Percentiles rank a stretch among this genome's conserved stretches.
These are phyloP conservation scores for Cyberlindnera bimundalis DNA, from an alignment of 805 yeast species.

Conservation along the genomic window DNA sequence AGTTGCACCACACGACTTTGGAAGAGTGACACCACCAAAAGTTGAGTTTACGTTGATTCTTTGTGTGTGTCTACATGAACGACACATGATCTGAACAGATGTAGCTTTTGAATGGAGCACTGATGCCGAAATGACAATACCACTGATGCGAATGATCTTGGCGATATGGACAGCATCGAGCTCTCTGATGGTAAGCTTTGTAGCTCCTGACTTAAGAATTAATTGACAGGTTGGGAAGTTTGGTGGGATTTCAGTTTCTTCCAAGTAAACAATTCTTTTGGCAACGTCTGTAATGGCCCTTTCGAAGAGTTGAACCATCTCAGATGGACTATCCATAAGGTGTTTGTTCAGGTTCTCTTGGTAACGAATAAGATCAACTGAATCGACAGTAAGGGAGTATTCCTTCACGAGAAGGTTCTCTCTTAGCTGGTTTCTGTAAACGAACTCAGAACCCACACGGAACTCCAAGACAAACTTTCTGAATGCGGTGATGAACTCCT, in stretches of 20 bases:
- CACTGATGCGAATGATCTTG: constrained; percentile 85
- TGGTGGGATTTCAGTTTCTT: constrained; percentile 44
- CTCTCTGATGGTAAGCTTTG: constrained; percentile 70
- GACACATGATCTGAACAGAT: constrained; percentile 76
- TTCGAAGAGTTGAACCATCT: constrained; percentile 83
- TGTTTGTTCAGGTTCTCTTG: constrained; percentile 87
- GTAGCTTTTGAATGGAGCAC: constrained; percentile 88
- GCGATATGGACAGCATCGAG: constrained; percentile 85
- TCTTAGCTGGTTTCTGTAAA: constrained; percentile 87
- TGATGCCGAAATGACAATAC: constrained; percentile 89
- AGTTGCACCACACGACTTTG: constrained; percentile 61
- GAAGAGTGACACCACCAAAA: constrained; percentile 67
- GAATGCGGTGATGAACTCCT: constrained; percentile 74
- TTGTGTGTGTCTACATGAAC: constrained; percentile 80
- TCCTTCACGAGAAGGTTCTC: constrained; percentile 79
- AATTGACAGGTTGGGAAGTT: constrained; percentile 82
- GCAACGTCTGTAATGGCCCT: constrained; percentile 84
- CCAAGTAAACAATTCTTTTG: constrained; percentile 49
- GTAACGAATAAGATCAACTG: constrained; percentile 82
- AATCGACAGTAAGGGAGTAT: constrained; percentile 68
- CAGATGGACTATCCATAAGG: constrained; percentile 82
- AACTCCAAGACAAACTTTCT: constrained; percentile 81
- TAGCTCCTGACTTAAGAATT: constrained; percentile 68
- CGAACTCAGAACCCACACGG: constrained; percentile 74
- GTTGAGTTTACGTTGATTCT: constrained; percentile 60